Base-by-base conservation (phyloP, 2,329 filamentous ascomycete genomes). In the Mycosphaerella sp. region DNA sequence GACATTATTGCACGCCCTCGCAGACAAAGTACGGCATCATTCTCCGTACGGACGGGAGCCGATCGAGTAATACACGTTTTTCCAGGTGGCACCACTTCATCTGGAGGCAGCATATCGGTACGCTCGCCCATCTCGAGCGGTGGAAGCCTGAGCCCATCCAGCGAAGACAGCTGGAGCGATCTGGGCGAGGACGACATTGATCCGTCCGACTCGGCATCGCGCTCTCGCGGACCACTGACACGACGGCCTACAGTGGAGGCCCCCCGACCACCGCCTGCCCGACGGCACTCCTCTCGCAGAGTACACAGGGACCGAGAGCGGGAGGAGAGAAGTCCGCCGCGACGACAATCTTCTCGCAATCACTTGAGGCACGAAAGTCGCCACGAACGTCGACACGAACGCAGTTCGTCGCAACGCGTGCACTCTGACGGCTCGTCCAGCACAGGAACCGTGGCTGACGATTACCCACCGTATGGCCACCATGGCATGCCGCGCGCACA, bases 191-290 rank as follows among this genome's bases (percentile, higher is more conserved):
- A 74, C 70, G 73, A 74, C 51, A 73, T 78, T 60, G 70, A 73
- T 23, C 75, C 75, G 26, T 74, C 71, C n/a, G 76, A 78, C 63
- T 77, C 75, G 26, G 75, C 75, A 21, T 78, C 75, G 17, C 70
- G 72, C 44, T 71, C 74, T 2, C 67, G 70, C 45, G 61, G 57
- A 12, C 57, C 53, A 34, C 41, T 54, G 31, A 64, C 64, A 39
- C 70, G 71, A 48, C 69, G 64, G 45, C 59, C 69, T 62, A 59
- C 62, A 53, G 61, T 69, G 32, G 68, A 69, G 51, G 66, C 64
- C 34, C 67, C 67, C 34, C 67, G 68, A 23, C 68, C 65, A 6
- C 64, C 65, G 5, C 64, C 68, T 6, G 48, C 55, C 6, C 60
- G 70, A 51, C 73, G 69, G 61, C 68, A 72, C 53, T 70, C 73